Base-by-base conservation (phyloP, 1,139 yeast genomes). In the Kodamaea suecica region DNA sequence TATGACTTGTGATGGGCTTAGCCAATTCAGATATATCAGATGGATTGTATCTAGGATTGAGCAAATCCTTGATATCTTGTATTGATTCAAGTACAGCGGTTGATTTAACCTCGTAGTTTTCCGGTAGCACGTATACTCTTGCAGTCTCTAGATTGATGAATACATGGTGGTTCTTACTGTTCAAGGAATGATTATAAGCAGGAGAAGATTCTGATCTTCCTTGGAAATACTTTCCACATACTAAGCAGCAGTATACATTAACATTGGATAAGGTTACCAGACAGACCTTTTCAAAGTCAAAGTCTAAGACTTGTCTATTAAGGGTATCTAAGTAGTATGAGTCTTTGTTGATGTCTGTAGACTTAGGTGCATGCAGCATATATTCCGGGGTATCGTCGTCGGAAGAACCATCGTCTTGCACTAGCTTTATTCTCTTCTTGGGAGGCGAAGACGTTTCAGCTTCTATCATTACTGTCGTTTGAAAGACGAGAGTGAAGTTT, bases 161-260 rank as follows among this genome's bases (percentile, higher is more conserved):
- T 1, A 83, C 73, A 50, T 78, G 85, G 27, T 38, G 41, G 50
- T 84, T 92, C 43, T 71, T 69, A 3, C 61, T 69, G 38, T 77
- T 72, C 17, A 85, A 66, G 3, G 88, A 68, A 53, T 85, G 95
- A 28, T 64, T 54, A 49, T 78, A 83, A 0, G 92, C 90, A 14
- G 81, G 81, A 0, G 92, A 76, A 10, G 72, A 55, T 37, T 57
- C 59, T 1, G 79, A 73, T 17, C 88, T 65, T 0, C 95, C 95
- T 47, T 79, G 84, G 37, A 77, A 72, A 58, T 77, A 85, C 49
- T 74, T 79, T 27, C 94, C 94, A 57, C 95, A 85, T 0, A 70
- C 72, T 23, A 85, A 58, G 49, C 95, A 85, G 27, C 86, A 79
- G 50, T 84, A 82, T 1, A 84, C 73, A 47, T 83, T 81, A 23